Evolutionary conservation across 2,329 filamentous ascomycete species (phyloP).

Genomic region (Colletotrichum eleusines): DNA sequence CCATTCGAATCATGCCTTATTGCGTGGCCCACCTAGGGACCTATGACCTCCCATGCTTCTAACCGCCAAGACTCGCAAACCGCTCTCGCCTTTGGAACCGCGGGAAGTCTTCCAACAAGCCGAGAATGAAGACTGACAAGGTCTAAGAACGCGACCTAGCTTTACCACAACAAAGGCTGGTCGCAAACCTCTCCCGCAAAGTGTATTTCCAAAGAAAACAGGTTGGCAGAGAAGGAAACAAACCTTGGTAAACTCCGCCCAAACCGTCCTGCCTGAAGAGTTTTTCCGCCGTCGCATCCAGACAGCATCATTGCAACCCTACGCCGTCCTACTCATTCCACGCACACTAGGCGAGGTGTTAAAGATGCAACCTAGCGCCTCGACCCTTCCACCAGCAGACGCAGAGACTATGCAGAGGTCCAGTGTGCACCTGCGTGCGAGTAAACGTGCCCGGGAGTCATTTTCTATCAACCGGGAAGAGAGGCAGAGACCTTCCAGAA

Average conservation of each 20-base stretch:
- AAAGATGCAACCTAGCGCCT: too few species aligned
- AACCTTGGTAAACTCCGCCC: neutral
- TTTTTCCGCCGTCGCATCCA: neutral
- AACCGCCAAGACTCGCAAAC: constrained; percentile 16
- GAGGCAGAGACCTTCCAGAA: neutral
- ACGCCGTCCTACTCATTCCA: neutral
- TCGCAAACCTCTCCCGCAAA: neutral
- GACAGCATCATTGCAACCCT: constrained; percentile 1
- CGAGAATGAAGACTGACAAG: constrained; percentile 8
- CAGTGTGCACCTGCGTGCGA: neutral
- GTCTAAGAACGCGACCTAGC: neutral
- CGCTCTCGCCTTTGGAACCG: neutral
- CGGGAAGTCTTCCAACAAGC: constrained; percentile 7
- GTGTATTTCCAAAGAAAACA: neutral
- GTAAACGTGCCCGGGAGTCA: neutral
- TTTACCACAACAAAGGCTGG: neutral
- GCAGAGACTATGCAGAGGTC: neutral
- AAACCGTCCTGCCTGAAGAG: neutral
- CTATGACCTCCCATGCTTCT: neutral
- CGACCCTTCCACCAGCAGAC: neutral
- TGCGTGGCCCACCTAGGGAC: constrained; percentile 2
- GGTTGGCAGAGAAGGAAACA: neutral
- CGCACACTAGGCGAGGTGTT: neutral
- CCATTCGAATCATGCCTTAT: constrained; percentile 23
- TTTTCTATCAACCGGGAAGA: neutral